Evolutionary conservation across 169 alveolate species (phyloP), one percentile per base, ranked within the genome.

Genomic region (Babesia gibsoni): DNA sequence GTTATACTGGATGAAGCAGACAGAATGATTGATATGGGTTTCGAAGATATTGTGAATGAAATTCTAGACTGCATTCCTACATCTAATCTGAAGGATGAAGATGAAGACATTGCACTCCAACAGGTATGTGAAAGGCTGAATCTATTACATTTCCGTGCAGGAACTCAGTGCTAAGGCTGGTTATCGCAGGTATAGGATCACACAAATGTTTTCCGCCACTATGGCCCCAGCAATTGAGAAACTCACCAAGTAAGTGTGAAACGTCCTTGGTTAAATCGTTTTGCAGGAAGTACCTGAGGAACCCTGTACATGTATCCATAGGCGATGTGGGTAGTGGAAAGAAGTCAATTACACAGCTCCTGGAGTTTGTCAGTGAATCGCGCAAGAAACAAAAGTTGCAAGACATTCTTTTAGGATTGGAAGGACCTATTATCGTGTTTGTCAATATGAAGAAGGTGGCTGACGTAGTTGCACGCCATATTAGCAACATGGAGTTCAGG

Each of bases 1-100:
- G 95, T 96, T 20, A 92, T 96, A 12, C 81, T 97, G 20, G 99
- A 97, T 84, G 99, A 97, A 72, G 99, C 99, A 5, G 99, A 97
- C 80, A 61, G 96, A 18, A 95, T 96, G 99, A 91, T 97, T 53
- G 99, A 96, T 77, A 83, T 95, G 95, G 99, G 98, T 32, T 95
- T 96, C 82, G 99, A 96, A 80, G 98, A 94, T 27, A 91, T 94
- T 52, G 98, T 96, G 4, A 95, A 94, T 58, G 88, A 84, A 35
- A 96, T 96, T 30, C 74, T 97, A 42, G 96, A 91, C 57, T 90
- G 92, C 50, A 92, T 93, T 16, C 96, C 95, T 25, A 82, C 95
- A 7, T 65, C 95, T 4, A 84, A 89, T 52, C 82, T 94, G 67
- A 92, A 93, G 68, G 83, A 92, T 52, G 84, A 82, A 32, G 94